phyloP scores from a whole-genome alignment of 2,329 filamentous ascomycete species.

The Penicillium sp. region DNA sequence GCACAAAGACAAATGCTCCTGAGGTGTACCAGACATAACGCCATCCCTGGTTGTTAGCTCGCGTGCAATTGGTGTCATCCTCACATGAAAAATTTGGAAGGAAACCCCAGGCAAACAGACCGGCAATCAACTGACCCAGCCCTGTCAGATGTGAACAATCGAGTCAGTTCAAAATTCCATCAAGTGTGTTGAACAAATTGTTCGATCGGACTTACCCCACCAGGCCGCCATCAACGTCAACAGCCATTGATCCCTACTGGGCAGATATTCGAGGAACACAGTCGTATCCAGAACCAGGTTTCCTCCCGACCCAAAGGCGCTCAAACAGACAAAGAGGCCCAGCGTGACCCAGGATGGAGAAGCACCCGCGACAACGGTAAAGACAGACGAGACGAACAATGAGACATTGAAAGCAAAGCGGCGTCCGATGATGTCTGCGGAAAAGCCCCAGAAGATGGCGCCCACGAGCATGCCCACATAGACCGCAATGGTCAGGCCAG shows the following conservation, averaged over 20 bases:
- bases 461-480: slow-evolving; percentile 53
- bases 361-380: slow-evolving; percentile 69
- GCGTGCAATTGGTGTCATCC: slow-evolving; percentile 54
- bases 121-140: slow-evolving; percentile 57
- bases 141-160: slow-evolving; percentile 31
- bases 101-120: slow-evolving; percentile 62
- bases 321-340: slow-evolving; percentile 67
- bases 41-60: slow-evolving; percentile 62
- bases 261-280: slow-evolving; percentile 64
- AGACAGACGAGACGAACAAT: slow-evolving; percentile 66
- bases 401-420: slow-evolving; percentile 72
- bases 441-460: slow-evolving; percentile 70
- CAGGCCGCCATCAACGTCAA: slow-evolving; percentile 43
- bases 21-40: slow-evolving; percentile 62
- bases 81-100: slow-evolving; percentile 57
- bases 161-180: neutral
- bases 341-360: slow-evolving; percentile 70
- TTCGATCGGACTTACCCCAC: slow-evolving; percentile 40
- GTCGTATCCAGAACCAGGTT: slow-evolving; percentile 69
- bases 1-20: slow-evolving; percentile 61
- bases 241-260: slow-evolving; percentile 67
- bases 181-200: slow-evolving; percentile 10
- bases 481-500: slow-evolving; percentile 48
- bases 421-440: slow-evolving; percentile 71
- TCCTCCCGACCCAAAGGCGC: slow-evolving; percentile 69